These are phyloP conservation scores for Arabidopsis hybrid DNA, from an alignment of 441 rosid genomes.

Conservation along the genomic window DNA sequence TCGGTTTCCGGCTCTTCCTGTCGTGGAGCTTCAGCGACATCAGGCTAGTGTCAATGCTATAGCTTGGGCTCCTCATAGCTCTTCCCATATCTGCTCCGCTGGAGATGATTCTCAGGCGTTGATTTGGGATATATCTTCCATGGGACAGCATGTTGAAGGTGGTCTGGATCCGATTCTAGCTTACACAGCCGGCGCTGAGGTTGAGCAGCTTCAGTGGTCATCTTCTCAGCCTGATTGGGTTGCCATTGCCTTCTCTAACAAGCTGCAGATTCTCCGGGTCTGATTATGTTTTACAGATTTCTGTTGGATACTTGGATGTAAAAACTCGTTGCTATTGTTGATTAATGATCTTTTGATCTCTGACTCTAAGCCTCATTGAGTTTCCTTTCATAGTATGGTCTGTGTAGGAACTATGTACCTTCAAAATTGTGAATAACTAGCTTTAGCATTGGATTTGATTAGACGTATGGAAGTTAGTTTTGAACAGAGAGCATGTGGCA, in stretches of 20 bases:
- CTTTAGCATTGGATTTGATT: neutral
- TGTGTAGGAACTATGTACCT: constrained; percentile 1
- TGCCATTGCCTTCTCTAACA: constrained; percentile 87
- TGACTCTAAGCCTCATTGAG: neutral
- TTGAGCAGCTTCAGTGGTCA: constrained; percentile 97
- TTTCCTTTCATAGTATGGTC: constrained; percentile 6
- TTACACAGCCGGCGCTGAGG: constrained; percentile 89
- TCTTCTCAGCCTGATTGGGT: constrained; percentile 99
- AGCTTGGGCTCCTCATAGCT: constrained; percentile 98
- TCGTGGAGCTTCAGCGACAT: constrained; percentile 93
- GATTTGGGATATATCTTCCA: constrained; percentile 90
- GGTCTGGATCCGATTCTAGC: constrained; percentile 95
- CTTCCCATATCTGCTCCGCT: constrained; percentile 92
- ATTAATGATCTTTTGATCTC: constrained; percentile 20
- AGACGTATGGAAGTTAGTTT: neutral
- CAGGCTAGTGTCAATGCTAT: constrained; percentile 89
- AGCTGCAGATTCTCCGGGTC: constrained; percentile 97
- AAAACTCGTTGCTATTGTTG: neutral
- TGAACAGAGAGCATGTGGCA: constrained; percentile 8
- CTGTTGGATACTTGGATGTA: neutral
- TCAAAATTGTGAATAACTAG: neutral
- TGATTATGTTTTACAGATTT: constrained; percentile 38
- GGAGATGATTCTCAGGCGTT: constrained; percentile 97
- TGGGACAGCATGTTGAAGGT: constrained; percentile 94
- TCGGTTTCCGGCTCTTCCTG: constrained; percentile 89